Conservation (phyloP, 305 asterid genomes). For the Solanum hybrid region DNA sequence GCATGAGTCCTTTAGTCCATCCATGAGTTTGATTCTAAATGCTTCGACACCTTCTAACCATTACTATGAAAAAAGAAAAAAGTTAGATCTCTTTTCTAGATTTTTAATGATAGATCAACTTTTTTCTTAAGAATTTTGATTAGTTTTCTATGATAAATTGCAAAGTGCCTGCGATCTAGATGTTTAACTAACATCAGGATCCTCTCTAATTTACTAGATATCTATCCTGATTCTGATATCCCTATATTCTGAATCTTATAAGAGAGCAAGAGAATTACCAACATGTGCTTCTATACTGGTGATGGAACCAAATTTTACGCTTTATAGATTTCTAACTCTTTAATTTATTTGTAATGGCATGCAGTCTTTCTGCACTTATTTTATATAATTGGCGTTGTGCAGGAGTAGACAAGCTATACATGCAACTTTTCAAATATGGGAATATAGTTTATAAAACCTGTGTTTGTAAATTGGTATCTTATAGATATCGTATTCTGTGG, state of each 20-base stretch:
- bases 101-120: background rate
- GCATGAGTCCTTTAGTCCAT: background rate
- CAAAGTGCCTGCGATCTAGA: background rate
- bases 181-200: background rate
- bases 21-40: background rate
- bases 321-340: background rate
- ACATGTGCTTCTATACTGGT: background rate
- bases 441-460: background rate
- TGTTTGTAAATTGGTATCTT: background rate
- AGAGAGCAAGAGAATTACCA: background rate
- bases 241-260: background rate
- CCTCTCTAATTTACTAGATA: background rate
- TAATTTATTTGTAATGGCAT: background rate
- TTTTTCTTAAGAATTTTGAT: background rate
- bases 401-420: background rate
- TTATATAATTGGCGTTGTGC: background rate
- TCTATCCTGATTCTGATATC: background rate
- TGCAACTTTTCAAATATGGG: background rate
- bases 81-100: background rate
- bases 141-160: background rate
- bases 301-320: background rate
- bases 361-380: background rate
- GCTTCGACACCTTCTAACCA: background rate
- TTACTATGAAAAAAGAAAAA: background rate
- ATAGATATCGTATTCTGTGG: background rate